Conservation (phyloP, 2,329 filamentous ascomycete genomes). For the Phialocephala sp. region DNA sequence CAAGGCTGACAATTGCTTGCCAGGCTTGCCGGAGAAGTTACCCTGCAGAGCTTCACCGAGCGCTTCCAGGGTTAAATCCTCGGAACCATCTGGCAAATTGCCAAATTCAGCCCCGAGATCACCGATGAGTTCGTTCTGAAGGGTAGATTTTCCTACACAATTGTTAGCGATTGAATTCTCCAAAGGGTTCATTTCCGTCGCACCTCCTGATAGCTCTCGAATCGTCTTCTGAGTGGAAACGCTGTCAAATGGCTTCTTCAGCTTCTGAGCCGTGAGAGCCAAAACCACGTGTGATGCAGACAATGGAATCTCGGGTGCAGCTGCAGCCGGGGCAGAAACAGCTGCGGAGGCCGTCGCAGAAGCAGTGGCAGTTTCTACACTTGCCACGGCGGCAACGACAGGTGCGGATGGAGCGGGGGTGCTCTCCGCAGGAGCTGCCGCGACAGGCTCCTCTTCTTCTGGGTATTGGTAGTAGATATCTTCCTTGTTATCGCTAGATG, state of each 20-base stretch:
- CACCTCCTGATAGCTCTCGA: slow-evolving; percentile 15
- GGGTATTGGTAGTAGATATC: slow-evolving; percentile 12
- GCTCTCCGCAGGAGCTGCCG: neutral
- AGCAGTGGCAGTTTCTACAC: neutral
- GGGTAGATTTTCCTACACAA: slow-evolving; percentile 17
- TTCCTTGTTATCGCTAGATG: slow-evolving; percentile 7
- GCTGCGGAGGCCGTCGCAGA: neutral
- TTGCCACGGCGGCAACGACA: neutral
- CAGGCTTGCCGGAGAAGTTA: slow-evolving; percentile 19
- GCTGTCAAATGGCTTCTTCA: slow-evolving; percentile 14
- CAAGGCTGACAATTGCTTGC: slow-evolving; percentile 16
- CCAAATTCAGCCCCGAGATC: slow-evolving; percentile 18
- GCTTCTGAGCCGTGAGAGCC: slow-evolving; percentile 16
- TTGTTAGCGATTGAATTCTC: neutral
- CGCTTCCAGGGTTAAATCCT: slow-evolving; percentile 10
- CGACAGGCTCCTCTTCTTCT: slow-evolving; percentile 8
- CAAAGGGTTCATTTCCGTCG: neutral
- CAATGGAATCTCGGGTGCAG: slow-evolving; percentile 14
- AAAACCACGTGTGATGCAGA: slow-evolving; percentile 14
- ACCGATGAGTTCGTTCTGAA: slow-evolving; percentile 23
- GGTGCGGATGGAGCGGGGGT: neutral
- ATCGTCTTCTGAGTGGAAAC: slow-evolving; percentile 12
- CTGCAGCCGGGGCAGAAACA: slow-evolving; percentile 2
- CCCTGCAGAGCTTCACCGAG: slow-evolving; percentile 8
- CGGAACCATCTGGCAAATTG: slow-evolving; percentile 11